These are phyloP conservation scores for Aspergillus ostianus DNA, from an alignment of 495 filamentous ascomycete genomes.

Conservation along the genomic window DNA sequence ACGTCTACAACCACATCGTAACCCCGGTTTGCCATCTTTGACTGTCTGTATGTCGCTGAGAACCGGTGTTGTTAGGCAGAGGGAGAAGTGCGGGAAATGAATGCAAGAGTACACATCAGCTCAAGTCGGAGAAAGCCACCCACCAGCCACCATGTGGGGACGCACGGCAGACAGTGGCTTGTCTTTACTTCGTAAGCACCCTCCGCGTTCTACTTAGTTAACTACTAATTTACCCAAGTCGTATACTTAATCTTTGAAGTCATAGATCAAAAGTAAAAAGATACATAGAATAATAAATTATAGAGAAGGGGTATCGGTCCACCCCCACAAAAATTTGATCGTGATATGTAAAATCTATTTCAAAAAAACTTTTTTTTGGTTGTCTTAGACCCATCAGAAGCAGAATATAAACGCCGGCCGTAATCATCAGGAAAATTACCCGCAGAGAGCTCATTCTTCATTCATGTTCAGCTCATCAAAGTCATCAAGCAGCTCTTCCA, in stretches of 20 bases:
- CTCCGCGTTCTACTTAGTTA: too few species aligned
- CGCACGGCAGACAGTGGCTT: not conserved
- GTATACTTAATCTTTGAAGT: too few species aligned
- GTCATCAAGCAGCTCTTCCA: slow-evolving; percentile 86
- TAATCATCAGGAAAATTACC: slow-evolving; percentile 17
- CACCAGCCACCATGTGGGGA: slow-evolving; percentile 18
- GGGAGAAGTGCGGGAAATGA: slow-evolving; percentile 16
- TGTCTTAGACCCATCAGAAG: not conserved
- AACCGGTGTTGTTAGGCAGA: slow-evolving; percentile 14
- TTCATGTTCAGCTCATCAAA: slow-evolving; percentile 77
- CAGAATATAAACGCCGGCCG: not conserved
- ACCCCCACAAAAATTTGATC: not conserved
- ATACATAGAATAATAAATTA: not conserved
- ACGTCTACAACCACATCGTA: slow-evolving; percentile 98
- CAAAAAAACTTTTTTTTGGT: not conserved
- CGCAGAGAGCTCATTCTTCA: slow-evolving; percentile 37
- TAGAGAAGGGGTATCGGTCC: too few species aligned
- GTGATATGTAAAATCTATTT: not conserved
- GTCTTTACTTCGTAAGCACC: not conserved
- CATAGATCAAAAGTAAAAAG: too few species aligned
- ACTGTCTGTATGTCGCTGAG: slow-evolving; percentile 19
- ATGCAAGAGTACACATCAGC: slow-evolving; percentile 24
- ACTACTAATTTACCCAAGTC: too few species aligned
- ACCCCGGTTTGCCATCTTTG: slow-evolving; percentile 73
- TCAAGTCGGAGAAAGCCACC: slow-evolving; percentile 18